These are phyloP conservation scores for Rhamnella rubrinervis DNA, from an alignment of 331 rosid species.

Conservation along the genomic window DNA sequence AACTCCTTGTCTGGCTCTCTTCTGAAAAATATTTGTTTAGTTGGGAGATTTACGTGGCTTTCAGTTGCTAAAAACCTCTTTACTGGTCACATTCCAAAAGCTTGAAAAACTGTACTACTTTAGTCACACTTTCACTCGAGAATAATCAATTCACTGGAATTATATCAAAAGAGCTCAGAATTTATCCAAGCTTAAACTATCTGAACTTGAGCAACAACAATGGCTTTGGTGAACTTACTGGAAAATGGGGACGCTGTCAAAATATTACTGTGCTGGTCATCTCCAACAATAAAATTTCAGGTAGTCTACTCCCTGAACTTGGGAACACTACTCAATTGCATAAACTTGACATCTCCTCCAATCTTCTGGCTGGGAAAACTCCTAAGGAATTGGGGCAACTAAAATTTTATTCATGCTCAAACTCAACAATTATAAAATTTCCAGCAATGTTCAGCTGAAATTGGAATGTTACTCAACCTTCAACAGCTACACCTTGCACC, in stretches of 20 bases:
- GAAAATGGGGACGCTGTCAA: conserved; percentile 15
- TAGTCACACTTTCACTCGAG: background rate
- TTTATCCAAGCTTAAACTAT: background rate
- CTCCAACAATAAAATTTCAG: conserved; percentile 38
- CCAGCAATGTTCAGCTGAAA: conserved; percentile 23
- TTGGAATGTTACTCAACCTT: conserved; percentile 25
- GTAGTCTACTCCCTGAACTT: conserved; percentile 41
- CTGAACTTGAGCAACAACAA: background rate
- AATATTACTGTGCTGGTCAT: conserved; percentile 38
- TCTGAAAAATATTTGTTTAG: too few relatives aligned
- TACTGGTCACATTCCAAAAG: background rate
- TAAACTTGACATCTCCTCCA: conserved; percentile 32
- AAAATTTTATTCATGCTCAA: conserved; percentile 5
- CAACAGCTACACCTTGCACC: conserved; percentile 15
- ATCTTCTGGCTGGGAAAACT: conserved; percentile 32
- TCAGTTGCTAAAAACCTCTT: too few relatives aligned
- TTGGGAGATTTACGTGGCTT: too few relatives aligned
- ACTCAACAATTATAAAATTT: conserved; percentile 28
- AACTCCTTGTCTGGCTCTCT: too few relatives aligned
- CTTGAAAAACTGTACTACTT: conserved; percentile 20
- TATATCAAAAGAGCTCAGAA: background rate
- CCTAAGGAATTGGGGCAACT: conserved; percentile 35
- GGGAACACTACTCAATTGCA: conserved; percentile 20
- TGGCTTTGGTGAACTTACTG: conserved; percentile 4
- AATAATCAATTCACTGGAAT: background rate